Evolutionary conservation across 164 flowering plant genomes (phyloP).

Genomic region (Sedum album): DNA sequence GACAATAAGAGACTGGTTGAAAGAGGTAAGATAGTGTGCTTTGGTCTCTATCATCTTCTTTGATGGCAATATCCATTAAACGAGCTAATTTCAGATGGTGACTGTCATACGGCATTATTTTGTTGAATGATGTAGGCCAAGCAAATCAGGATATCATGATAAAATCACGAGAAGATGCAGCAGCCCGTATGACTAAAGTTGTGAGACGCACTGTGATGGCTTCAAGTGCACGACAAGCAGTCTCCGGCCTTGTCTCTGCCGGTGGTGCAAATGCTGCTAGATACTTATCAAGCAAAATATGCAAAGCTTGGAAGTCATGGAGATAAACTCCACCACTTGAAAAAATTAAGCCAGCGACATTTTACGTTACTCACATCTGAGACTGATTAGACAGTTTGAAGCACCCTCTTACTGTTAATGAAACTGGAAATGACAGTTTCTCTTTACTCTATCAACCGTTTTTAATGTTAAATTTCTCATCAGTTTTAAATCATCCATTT

Average conservation of each 20-base stretch:
- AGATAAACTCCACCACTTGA: constrained; percentile 14
- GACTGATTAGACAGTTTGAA: too few species aligned
- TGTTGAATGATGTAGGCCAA: constrained; percentile 31
- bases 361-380: not conserved
- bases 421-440: too few species aligned
- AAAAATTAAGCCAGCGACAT: not conserved
- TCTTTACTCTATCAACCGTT: too few species aligned
- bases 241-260: constrained; percentile 64
- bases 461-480: too few species aligned
- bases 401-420: too few species aligned
- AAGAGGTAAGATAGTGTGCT: constrained; percentile 32
- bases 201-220: constrained; percentile 62
- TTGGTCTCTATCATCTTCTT: not conserved
- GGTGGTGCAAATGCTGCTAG: constrained; percentile 58
- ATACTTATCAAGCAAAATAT: constrained; percentile 59
- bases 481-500: too few species aligned
- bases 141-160: constrained; percentile 27
- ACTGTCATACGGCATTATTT: not conserved
- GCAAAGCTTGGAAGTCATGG: constrained; percentile 77
- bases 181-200: constrained; percentile 48
- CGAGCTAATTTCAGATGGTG: not conserved
- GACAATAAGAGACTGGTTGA: constrained; percentile 28
- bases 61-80: not conserved
- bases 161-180: constrained; percentile 56
- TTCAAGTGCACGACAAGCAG: constrained; percentile 85